Base-by-base conservation (phyloP, 2,329 filamentous ascomycete species). In the Pseudofabraea citricarpa region DNA sequence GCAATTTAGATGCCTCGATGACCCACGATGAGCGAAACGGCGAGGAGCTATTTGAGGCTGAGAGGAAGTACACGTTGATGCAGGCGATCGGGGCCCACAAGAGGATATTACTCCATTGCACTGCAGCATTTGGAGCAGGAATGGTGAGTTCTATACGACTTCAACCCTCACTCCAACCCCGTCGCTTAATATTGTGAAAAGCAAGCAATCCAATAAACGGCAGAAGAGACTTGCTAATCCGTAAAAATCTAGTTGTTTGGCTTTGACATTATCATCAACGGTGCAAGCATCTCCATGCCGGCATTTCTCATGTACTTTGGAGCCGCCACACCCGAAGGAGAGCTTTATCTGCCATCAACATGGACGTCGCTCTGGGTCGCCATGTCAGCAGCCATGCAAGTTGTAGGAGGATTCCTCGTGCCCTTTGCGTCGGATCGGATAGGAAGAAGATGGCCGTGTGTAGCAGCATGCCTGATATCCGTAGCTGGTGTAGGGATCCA, bases 401-500 rank as follows among this genome's bases (percentile, higher is more conserved):
- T 31, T 6, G 16, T 31, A 6, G 27, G 27, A n/a, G 27, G 27
- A 6, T 31, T 31, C 16, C 6, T 31, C 2, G 27, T 31, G 13
- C 27, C 27, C 9, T 31, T 31, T 31, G 27, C 27, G 3, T 31
- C 27, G 6, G 27, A 31, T 9, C 27, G 16, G 21, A 13, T 49
- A 36, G 49, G 49, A 9, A 41, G 49, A 20, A 47, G 41, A 35
- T 20, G 29, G 16, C 44, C 40, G 3, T 35, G 46, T 15, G 16
- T 41, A 2, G 22, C 18, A 19, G 29, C 23, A 7, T 35, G 48
- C 12, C 4, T 27, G 29, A 16, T 50, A 22, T 52, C 49, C 7
- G 35, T 49, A 31, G 36, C 20, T 20, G 41, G 22, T 40, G 53
- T 64, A 0, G 59, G 56, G 7, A 41, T 64, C 18, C 61, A 64